phyloP scores from a whole-genome alignment of 257 asterid species.

The Linderniella brevidens region DNA sequence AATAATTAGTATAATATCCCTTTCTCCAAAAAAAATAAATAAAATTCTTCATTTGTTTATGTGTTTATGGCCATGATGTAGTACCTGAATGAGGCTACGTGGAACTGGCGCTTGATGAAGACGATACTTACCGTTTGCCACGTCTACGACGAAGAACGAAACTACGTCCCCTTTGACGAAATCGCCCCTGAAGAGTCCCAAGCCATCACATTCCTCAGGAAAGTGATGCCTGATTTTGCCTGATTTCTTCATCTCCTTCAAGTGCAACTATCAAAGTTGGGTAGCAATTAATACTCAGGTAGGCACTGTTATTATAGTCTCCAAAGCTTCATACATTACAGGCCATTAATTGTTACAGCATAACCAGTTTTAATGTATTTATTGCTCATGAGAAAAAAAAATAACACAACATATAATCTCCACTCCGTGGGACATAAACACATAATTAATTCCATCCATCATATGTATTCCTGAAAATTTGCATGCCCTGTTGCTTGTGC shows the following conservation, averaged over 20 bases:
- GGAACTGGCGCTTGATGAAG: constrained; percentile 99
- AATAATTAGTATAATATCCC: too few species aligned
- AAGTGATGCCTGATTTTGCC: constrained; percentile 54
- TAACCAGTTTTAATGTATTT: too few species aligned
- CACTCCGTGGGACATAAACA: too few species aligned
- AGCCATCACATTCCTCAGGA: constrained; percentile 70
- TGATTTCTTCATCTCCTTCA: too few species aligned
- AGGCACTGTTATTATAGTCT: too few species aligned
- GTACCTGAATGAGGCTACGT: constrained; percentile 87
- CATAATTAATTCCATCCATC: constrained; percentile 4
- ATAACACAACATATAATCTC: too few species aligned
- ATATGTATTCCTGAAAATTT: constrained; percentile 81
- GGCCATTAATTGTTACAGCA: too few species aligned
- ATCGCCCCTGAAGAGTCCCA: constrained; percentile 61
- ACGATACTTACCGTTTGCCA: constrained; percentile 79
- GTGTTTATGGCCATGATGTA: constrained; percentile 14
- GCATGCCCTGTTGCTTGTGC: constrained; percentile 86
- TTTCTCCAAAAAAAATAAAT: neutral
- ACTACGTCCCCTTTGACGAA: constrained; percentile 62
- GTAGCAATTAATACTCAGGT: too few species aligned
- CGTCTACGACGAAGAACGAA: constrained; percentile 50
- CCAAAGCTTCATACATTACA: too few species aligned
- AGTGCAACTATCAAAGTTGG: too few species aligned
- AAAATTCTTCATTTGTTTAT: too few species aligned
- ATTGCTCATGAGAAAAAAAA: too few species aligned